Evolutionary conservation across 139 green algal genomes (phyloP).

Genomic region (Asterochloris erici): DNA sequence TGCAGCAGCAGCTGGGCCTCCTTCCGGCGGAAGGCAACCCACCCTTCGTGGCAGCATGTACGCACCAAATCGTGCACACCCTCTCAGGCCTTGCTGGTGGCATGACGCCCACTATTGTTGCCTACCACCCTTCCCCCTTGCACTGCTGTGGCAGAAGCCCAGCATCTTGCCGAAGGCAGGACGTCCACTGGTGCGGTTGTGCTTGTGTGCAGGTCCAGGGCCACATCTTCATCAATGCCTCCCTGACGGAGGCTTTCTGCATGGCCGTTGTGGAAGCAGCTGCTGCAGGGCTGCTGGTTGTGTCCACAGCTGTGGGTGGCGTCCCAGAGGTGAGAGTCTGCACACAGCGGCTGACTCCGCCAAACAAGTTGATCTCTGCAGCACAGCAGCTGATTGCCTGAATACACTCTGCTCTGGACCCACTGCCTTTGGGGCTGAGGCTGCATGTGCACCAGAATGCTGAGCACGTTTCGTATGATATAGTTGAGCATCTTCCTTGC

Average conservation of each 20-base stretch:
- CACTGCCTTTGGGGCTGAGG: not conserved
- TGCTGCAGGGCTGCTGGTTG: constrained; percentile 74
- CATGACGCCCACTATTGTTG: too few relatives aligned
- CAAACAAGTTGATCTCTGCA: not conserved
- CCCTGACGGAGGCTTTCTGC: constrained; percentile 97
- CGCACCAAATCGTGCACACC: too few relatives aligned
- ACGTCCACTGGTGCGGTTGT: too few relatives aligned
- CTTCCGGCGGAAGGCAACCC: too few relatives aligned
- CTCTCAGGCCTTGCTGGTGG: too few relatives aligned
- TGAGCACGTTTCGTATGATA: not conserved
- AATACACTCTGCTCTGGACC: not conserved
- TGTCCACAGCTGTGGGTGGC: constrained; percentile 89
- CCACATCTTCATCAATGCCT: constrained; percentile 91
- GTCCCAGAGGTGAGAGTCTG: constrained; percentile 78
- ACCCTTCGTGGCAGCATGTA: too few relatives aligned
- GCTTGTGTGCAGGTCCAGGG: constrained; percentile 45
- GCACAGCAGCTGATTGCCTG: not conserved
- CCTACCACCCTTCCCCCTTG: too few relatives aligned
- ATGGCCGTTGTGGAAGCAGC: constrained; percentile 97
- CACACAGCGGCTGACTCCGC: not conserved
- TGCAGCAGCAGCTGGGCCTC: too few relatives aligned
- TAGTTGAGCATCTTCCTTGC: not conserved
- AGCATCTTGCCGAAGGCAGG: too few relatives aligned
- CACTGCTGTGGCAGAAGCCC: too few relatives aligned
- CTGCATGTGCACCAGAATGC: not conserved